phyloP scores from a whole-genome alignment of 2,329 filamentous ascomycete species.

The Penicillium sp. region DNA sequence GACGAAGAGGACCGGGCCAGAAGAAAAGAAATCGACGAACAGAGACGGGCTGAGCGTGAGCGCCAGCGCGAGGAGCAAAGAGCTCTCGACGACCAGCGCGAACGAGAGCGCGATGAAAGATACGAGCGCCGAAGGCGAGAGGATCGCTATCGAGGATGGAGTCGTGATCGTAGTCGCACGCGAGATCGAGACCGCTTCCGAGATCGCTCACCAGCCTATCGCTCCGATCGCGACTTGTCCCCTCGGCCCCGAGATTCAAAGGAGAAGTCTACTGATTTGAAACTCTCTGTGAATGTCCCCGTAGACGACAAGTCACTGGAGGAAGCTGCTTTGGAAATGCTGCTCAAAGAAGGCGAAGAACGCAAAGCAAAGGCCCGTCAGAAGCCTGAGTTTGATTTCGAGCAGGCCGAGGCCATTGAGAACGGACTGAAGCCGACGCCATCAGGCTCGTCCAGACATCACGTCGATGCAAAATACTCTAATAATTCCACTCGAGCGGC shows the following conservation, averaged over 20 bases:
- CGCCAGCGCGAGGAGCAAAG: conserved; percentile 55
- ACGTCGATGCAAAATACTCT: conserved; percentile 29
- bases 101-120: conserved; percentile 52
- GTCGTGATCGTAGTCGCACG: conserved; percentile 39
- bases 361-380: conserved; percentile 54
- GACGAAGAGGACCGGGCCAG: conserved; percentile 50
- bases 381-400: conserved; percentile 54
- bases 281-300: conserved; percentile 29
- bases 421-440: conserved; percentile 36
- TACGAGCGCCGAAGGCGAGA: conserved; percentile 46
- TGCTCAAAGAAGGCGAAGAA: conserved; percentile 57
- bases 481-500: conserved; percentile 30
- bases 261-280: conserved; percentile 38
- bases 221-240: conserved; percentile 34
- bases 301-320: conserved; percentile 58
- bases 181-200: conserved; percentile 35
- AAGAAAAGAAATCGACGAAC: conserved; percentile 53
- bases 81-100: conserved; percentile 54
- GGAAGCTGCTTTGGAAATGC: conserved; percentile 54
- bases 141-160: conserved; percentile 45
- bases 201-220: conserved; percentile 34
- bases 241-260: conserved; percentile 33
- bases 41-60: conserved; percentile 51
- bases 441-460: conserved; percentile 26
- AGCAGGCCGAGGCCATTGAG: conserved; percentile 47